Percentiles rank a stretch among this genome's conserved stretches.
Evolutionary conservation across 2,329 filamentous ascomycete genomes (phyloP).

Genomic region (Hypoxylon sp.): DNA sequence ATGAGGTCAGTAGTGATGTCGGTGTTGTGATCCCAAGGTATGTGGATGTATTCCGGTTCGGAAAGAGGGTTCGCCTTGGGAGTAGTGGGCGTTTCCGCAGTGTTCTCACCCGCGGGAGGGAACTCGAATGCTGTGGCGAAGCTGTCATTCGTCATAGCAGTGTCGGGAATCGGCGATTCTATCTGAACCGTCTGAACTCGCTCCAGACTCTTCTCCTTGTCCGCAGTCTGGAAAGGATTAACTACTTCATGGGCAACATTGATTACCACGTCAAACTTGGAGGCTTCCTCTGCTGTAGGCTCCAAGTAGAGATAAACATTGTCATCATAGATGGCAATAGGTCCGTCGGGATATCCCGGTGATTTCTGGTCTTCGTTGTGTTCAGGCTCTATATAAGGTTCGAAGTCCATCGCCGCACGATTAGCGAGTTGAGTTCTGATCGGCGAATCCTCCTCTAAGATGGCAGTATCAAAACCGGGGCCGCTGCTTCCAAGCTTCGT

Average conservation of each 20-base stretch:
- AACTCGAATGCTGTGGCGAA: conserved; percentile 73
- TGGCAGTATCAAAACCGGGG: conserved; percentile 57
- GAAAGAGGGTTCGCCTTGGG: conserved; percentile 64
- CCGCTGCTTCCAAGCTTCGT: conserved; percentile 56
- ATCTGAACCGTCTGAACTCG: conserved; percentile 50
- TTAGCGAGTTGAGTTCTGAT: conserved; percentile 73
- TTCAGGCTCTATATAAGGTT: conserved; percentile 74
- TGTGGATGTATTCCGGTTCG: conserved; percentile 85
- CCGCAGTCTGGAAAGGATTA: conserved; percentile 73
- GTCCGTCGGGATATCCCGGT: conserved; percentile 84
- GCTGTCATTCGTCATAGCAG: conserved; percentile 68
- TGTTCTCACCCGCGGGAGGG: conserved; percentile 56
- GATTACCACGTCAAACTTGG: conserved; percentile 83
- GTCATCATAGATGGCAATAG: conserved; percentile 83
- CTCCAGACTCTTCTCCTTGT: conserved; percentile 42
- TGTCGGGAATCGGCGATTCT: conserved; percentile 65
- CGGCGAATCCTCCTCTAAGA: conserved; percentile 68
- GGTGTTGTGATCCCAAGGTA: conserved; percentile 90
- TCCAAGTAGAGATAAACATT: conserved; percentile 84
- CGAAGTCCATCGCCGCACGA: conserved; percentile 67
- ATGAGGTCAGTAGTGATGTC: conserved; percentile 84
- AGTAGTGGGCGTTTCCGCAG: conserved; percentile 65
- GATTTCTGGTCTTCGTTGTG: conserved; percentile 84
- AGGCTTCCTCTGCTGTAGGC: conserved; percentile 81
- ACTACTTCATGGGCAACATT: conserved; percentile 86